These are phyloP conservation scores for Coriaria nepalensis DNA, from an alignment of 306 rosid genomes.

Conservation along the genomic window DNA sequence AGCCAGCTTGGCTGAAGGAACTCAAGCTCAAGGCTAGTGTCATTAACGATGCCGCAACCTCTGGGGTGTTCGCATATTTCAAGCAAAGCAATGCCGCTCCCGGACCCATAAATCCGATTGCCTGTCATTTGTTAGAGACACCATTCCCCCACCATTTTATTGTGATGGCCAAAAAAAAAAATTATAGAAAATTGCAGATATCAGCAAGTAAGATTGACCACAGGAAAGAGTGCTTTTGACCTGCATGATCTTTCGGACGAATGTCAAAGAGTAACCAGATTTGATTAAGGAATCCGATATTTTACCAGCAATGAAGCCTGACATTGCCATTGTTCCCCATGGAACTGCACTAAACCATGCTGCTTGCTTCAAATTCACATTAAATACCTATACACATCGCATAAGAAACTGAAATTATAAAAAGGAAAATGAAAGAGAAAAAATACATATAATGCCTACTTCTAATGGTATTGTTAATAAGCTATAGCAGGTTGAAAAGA, in stretches of 20 bases:
- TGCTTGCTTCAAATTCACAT: constrained; percentile 83
- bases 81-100: constrained; percentile 67
- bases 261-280: constrained; percentile 49
- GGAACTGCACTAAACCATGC: constrained; percentile 98
- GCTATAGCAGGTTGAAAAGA: no score
- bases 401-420: not conserved
- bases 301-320: constrained; percentile 73
- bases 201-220: constrained; percentile 11
- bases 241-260: constrained; percentile 86
- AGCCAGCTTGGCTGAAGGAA: constrained; percentile 97
- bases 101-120: constrained; percentile 81
- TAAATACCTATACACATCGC: constrained; percentile 43
- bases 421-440: no score
- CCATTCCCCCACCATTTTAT: no score
- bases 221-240: constrained; percentile 19
- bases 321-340: constrained; percentile 90
- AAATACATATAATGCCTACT: no score
- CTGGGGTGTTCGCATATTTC: constrained; percentile 56
- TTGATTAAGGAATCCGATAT: constrained; percentile 58
- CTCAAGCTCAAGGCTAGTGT: constrained; percentile 77
- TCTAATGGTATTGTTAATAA: no score
- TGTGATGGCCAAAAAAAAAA: constrained; percentile 1
- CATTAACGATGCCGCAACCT: constrained; percentile 44
- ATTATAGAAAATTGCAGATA: no score
- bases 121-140: constrained; percentile 18